Percentiles rank a stretch among this genome's conserved stretches.
These are phyloP conservation scores for Coprinopsis sp. DNA, from an alignment of 768 basidiomycete species.

Conservation along the genomic window DNA sequence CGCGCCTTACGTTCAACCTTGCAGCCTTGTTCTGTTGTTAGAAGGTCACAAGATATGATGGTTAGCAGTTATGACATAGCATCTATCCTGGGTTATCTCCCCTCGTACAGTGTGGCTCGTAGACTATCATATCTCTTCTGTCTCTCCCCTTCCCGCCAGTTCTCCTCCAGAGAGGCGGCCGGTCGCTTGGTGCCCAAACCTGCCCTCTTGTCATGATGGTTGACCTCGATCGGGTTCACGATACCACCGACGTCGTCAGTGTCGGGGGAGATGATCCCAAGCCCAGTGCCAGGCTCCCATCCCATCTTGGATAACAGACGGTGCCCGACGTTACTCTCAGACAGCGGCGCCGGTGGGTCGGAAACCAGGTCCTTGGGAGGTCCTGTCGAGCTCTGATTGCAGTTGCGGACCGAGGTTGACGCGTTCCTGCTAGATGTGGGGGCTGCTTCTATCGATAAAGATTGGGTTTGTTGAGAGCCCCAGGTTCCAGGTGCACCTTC, in stretches of 20 bases:
- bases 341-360: conserved; percentile 44
- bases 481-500: conserved; percentile 51
- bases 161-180: conserved; percentile 5
- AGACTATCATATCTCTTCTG: conserved; percentile 35
- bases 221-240: conserved; percentile 55
- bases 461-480: too few relatives aligned
- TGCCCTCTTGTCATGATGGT: conserved; percentile 37
- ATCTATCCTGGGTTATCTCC: too few relatives aligned
- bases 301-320: conserved; percentile 68
- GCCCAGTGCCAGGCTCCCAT: conserved; percentile 64
- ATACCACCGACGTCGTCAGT: conserved; percentile 37
- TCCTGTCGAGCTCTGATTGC: conserved; percentile 8
- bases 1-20: too few relatives aligned
- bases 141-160: conserved; percentile 40
- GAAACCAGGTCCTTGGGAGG: conserved; percentile 23
- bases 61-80: background rate
- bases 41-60: too few relatives aligned
- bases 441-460: background rate
- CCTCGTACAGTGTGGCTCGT: conserved; percentile 5
- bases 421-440: too few relatives aligned
- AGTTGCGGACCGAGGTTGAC: conserved; percentile 12
- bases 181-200: conserved; percentile 49
- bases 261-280: conserved; percentile 32
- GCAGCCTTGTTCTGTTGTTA: background rate
- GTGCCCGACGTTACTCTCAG: conserved; percentile 61